These are phyloP conservation scores for Xylaria multiplex DNA, from an alignment of 2,329 filamentous ascomycete species.

Conservation along the genomic window DNA sequence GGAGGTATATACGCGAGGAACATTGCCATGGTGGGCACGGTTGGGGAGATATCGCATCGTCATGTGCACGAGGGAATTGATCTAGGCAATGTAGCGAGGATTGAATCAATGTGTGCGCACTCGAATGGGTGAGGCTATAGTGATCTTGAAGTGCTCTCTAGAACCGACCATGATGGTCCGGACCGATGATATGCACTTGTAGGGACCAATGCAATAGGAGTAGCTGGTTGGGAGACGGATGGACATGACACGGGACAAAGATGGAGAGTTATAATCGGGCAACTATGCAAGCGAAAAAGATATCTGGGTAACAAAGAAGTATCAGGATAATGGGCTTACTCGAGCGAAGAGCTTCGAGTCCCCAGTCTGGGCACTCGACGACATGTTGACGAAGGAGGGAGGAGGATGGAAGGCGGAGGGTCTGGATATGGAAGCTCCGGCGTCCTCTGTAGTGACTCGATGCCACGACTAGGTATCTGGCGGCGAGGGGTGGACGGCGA, in stretches of 20 bases:
- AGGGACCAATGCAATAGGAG: constrained; percentile 1
- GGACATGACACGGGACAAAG: constrained; percentile 5
- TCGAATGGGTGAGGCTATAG: constrained; percentile 7
- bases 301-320: constrained; percentile 8
- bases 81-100: constrained; percentile 29
- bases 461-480: constrained; percentile 34
- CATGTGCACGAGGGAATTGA: constrained; percentile 23
- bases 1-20: constrained; percentile 65
- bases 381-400: constrained; percentile 57
- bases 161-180: constrained; percentile 2
- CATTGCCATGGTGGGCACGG: constrained; percentile 53
- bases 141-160: constrained; percentile 11
- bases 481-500: constrained; percentile 15
- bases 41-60: constrained; percentile 39
- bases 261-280: constrained; percentile 20
- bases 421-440: constrained; percentile 40
- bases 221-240: not conserved
- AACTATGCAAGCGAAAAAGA: constrained; percentile 17
- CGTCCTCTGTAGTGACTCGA: constrained; percentile 35
- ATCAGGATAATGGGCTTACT: constrained; percentile 65
- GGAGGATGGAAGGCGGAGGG: constrained; percentile 34
- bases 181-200: constrained; percentile 4
- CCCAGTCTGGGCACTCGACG: constrained; percentile 72
- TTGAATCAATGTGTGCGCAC: constrained; percentile 19
- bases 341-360: constrained; percentile 99